Evolutionary conservation across 192 early-diverging fungal genomes (phyloP), one percentile per base, ranked within the genome.

Genomic region (Podochytrium sp.): DNA sequence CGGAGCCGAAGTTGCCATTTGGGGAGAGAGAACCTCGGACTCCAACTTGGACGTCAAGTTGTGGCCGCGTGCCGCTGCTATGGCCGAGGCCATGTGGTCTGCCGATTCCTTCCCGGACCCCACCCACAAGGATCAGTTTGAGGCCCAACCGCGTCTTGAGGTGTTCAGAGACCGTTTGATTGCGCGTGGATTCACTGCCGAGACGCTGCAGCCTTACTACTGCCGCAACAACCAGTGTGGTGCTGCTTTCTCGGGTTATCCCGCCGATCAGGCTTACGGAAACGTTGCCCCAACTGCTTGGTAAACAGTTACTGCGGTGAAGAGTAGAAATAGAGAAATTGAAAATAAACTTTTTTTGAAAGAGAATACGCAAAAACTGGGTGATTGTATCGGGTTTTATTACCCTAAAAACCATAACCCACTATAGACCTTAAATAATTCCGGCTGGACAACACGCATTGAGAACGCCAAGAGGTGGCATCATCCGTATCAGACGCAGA

Each of bases 1-100:
- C 29, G 72, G 72, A 10, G 60, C 25, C 0, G 40, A 63, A 34
- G 72, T 52, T 35, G 50, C 61, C 4, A 33, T 74, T 3, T 74
- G 72, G 72, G 60, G 42, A 2, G 72, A 74, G 35, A 60, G 53
- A 61, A 65, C 47, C 43, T 38, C 30, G 2, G 72, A 33, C 59
- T 49, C 51, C 3, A 74, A 64, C 38, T 58, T 74, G 61, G 72
- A 74, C 59, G 51, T 35, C 23, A 74, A 74, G 61, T 7, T 74
- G 10, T 74, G 72, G 72, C 72, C 72, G 16, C 58, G 72, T 27
- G 72, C 72, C 7, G 72, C 72, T 29, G 59, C 60, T 10, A 49
- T 37, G 4, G 72, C 60, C 27, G 72, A 74, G 49, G 59, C 72
- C 20, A 30, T 30, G 38, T 74, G 72, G 72, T 74, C 72, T 3